These are phyloP conservation scores for Coniophora puteana DNA, from an alignment of 1,284 basidiomycete genomes.

Conservation along the genomic window DNA sequence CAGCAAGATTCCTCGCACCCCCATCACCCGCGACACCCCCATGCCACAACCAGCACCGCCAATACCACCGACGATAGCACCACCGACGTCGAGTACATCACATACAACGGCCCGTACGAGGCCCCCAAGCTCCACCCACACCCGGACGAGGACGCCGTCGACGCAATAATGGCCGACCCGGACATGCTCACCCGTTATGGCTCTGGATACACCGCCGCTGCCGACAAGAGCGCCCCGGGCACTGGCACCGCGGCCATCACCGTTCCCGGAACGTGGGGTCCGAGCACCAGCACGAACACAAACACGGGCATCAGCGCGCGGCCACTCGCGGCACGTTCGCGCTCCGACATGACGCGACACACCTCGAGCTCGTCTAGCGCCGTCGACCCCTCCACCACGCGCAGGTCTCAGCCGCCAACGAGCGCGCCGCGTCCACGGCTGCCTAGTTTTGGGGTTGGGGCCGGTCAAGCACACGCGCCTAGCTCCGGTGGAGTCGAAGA, in stretches of 20 bases:
- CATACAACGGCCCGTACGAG: slow-evolving; percentile 60
- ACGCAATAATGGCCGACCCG: slow-evolving; percentile 22
- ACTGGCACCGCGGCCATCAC: slow-evolving; percentile 7
- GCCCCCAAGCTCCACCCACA: slow-evolving; percentile 29
- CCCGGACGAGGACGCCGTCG: slow-evolving; percentile 33
- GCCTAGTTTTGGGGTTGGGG: slow-evolving; percentile 39
- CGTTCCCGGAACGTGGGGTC: no score
- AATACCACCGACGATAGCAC: no score
- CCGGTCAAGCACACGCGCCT: no score
- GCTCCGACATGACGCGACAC: slow-evolving; percentile 2
- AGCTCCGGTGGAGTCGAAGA: slow-evolving; percentile 61
- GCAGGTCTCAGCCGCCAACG: no score
- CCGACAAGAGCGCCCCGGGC: slow-evolving; percentile 4
- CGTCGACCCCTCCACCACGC: slow-evolving; percentile 9
- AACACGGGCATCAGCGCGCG: background rate
- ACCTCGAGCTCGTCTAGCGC: slow-evolving; percentile 4
- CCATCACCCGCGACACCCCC: no score
- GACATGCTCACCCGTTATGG: slow-evolving; percentile 18
- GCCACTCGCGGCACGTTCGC: background rate
- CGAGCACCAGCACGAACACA: no score
- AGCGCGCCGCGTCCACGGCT: slow-evolving; percentile 28
- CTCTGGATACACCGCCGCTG: slow-evolving; percentile 12
- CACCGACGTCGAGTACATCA: slow-evolving; percentile 58
- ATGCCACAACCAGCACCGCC: no score
- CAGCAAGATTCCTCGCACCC: slow-evolving; percentile 4